A percentile compares a stretch with the other conserved stretches of the same genome.
phyloP scores from a whole-genome alignment of 148 eudicot species.

The Heliamphora exappendiculata region DNA sequence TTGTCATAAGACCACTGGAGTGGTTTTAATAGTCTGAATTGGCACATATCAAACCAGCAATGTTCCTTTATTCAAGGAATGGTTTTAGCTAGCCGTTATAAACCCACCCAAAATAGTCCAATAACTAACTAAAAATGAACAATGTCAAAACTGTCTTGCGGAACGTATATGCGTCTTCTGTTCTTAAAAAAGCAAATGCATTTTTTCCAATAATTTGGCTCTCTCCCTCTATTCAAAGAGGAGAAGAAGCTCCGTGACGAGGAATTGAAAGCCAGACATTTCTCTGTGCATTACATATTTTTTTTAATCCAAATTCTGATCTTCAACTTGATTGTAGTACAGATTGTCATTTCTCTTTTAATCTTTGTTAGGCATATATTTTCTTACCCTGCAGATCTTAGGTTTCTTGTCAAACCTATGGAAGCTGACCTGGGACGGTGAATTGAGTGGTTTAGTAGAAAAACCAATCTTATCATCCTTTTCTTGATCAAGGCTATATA shows the following conservation, averaged over 20 bases:
- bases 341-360: not conserved
- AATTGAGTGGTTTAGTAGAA: not conserved
- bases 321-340: constrained; percentile 5
- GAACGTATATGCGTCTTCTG: not conserved
- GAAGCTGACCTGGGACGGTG: not conserved
- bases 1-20: not conserved
- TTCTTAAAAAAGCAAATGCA: constrained; percentile 7
- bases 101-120: constrained; percentile 7
- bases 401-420: constrained; percentile 2
- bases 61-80: constrained; percentile 6
- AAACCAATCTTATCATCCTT: not conserved
- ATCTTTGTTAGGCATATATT: not conserved
- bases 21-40: not conserved
- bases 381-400: constrained; percentile 3
- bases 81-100: not conserved
- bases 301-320: not conserved
- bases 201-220: constrained; percentile 16
- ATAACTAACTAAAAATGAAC: not conserved
- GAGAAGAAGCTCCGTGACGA: constrained; percentile 13
- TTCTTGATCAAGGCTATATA: not conserved
- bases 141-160: not conserved
- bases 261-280: constrained; percentile 6
- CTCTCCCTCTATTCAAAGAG: constrained; percentile 17
- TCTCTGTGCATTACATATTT: constrained; percentile 4
- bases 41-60: not conserved